Percentiles rank a stretch among this genome's conserved stretches.
Conservation (phyloP, 768 basidiomycete species). For the Krasilnikovozyma curviuscula region DNA sequence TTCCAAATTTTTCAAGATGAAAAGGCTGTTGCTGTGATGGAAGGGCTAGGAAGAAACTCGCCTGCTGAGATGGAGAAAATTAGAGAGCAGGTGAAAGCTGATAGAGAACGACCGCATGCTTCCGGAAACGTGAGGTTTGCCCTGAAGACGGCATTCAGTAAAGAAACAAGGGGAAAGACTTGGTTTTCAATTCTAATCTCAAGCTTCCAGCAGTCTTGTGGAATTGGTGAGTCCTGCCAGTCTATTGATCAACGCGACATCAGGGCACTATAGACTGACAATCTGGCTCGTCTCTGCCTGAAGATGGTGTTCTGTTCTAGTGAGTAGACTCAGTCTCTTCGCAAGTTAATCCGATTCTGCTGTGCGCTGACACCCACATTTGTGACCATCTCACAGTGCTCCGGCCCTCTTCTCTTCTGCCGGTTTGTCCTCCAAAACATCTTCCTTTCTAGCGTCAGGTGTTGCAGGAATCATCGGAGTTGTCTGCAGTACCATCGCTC, state of each 20-base stretch:
- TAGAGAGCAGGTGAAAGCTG: constrained; percentile 19
- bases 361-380: not conserved
- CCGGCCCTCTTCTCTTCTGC: constrained; percentile 31
- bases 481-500: too few relatives aligned
- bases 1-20: constrained; percentile 24
- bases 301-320: constrained; percentile 27
- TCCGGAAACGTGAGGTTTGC: not conserved
- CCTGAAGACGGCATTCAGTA: constrained; percentile 22
- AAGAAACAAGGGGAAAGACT: constrained; percentile 22
- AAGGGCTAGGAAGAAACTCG: too few relatives aligned
- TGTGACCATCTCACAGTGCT: constrained; percentile 26
- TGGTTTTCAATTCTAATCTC: constrained; percentile 19
- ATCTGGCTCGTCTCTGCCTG: too few relatives aligned
- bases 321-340: too few relatives aligned
- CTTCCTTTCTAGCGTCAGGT: constrained; percentile 36
- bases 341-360: constrained; percentile 4
- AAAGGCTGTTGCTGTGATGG: constrained; percentile 23
- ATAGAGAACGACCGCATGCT: not conserved
- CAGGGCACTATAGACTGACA: too few relatives aligned
- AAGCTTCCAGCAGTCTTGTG: constrained; percentile 21
- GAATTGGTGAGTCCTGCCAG: too few relatives aligned
- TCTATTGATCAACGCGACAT: too few relatives aligned
- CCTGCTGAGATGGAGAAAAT: constrained; percentile 22
- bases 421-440: constrained; percentile 33
- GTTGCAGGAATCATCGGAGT: constrained; percentile 34